Evolutionary conservation across 805 yeast species (phyloP).

Genomic region (Monosporozyma unispora): DNA sequence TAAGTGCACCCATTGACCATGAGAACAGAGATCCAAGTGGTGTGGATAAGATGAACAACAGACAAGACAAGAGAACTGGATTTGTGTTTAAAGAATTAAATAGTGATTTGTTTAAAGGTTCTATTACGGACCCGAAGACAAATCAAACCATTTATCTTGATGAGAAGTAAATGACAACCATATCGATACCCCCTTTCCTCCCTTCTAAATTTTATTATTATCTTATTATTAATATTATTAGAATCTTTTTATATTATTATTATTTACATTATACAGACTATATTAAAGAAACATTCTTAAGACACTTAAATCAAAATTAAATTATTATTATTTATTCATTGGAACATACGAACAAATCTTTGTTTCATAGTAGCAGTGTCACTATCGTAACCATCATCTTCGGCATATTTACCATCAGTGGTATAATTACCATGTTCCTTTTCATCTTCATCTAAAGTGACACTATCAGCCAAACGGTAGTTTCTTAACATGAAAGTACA

Average conservation of each 20-base stretch:
- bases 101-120: not conserved
- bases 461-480: slow-evolving; percentile 32
- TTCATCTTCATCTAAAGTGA: slow-evolving; percentile 9
- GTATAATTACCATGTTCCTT: not conserved
- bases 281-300: not conserved
- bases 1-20: slow-evolving; percentile 5
- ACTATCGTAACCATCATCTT: not conserved
- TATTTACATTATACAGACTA: not conserved
- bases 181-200: not conserved
- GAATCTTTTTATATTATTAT: not conserved
- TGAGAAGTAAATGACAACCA: not conserved
- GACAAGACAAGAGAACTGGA: not conserved
- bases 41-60: not conserved
- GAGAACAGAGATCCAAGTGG: not conserved
- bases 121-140: not conserved
- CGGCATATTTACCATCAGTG: not conserved
- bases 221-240: not conserved
- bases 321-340: not conserved
- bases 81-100: not conserved
- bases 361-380: not conserved
- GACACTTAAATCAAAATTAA: no score
- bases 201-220: no score
- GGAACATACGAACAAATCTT: not conserved
- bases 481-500: slow-evolving; percentile 45
- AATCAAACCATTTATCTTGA: not conserved